Evolutionary conservation across 306 rosid species (phyloP), one percentile per base, ranked within the genome.

Genomic region (cucumber (Cucumis sativus)): DNA sequence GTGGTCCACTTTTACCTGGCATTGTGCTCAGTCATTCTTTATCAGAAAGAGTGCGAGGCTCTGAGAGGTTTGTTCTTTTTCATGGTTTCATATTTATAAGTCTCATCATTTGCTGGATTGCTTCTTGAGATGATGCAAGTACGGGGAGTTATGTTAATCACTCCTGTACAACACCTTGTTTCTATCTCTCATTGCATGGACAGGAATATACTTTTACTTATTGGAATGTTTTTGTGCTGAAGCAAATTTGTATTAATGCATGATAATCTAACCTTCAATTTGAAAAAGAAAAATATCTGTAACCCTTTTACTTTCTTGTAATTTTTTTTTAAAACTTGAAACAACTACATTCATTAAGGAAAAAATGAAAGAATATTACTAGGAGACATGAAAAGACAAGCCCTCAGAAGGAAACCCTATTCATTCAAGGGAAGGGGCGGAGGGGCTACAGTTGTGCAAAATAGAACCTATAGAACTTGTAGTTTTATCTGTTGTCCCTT

Each of bases 1-100:
- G 98, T 83, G 99, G 98, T 79, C 99, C 99, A 0, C 89, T 92
- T 47, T 79, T 79, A 41, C 96, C 96, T 6, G 98, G 89, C 65
- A 55, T 79, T 81, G 91, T 88, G 84, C 82, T 96, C 49, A 79
- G 87, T 80, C 96, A 88, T 82, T 91, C 96, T 78, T 67, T 61
- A 75, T 80, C 94, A 8, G 98, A 96, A 49, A 92, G 82, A 86
- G 88, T 70, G 78, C 89, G 81, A 49, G 39, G 64, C 64, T 84
- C 83, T 76, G 99, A 86, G 72, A 90, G 90, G 96, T 88, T 82
- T 39, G 74, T 77, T 41, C 52, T 66, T 41, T 21, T 47, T 67
- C 49, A 14, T 79, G 54, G 49, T 69, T 75, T 43, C 62, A 63
- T 25, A 43, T 77, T 79, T 49, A 63, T 41, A 45, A 37, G 60